phyloP scores from a whole-genome alignment of 2,329 filamentous ascomycete species.

The Botrytis aclada region DNA sequence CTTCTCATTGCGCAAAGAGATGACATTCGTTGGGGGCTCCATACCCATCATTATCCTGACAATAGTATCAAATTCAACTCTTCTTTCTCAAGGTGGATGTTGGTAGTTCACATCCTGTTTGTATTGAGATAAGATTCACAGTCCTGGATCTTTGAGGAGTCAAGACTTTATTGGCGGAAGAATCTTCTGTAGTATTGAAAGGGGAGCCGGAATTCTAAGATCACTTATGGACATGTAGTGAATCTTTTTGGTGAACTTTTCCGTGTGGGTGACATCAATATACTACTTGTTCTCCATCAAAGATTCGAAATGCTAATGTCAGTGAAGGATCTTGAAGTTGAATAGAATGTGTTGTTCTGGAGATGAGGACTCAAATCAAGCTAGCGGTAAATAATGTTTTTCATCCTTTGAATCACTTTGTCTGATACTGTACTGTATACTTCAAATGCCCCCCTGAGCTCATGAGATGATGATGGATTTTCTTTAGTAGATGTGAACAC shows the following conservation, averaged over 20 bases:
- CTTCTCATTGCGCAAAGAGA: neutral
- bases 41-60: neutral
- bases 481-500: neutral
- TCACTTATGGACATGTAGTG: neutral
- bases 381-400: neutral
- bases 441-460: neutral
- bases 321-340: neutral
- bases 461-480: neutral
- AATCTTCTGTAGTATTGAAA: neutral
- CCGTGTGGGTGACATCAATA: neutral
- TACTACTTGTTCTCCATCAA: neutral
- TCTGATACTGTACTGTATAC: neutral
- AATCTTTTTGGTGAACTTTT: neutral
- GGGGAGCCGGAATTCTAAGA: neutral
- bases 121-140: neutral
- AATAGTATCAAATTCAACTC: neutral
- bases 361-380: neutral
- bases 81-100: neutral
- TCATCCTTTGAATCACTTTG: neutral
- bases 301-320: neutral
- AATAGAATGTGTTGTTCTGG: neutral
- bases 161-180: neutral
- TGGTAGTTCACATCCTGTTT: neutral
- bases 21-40: accelerated
- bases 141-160: neutral